Evolutionary conservation across 768 basidiomycete species (phyloP), one percentile per base, ranked within the genome.

Genomic region (Rhodocollybia butyracea): DNA sequence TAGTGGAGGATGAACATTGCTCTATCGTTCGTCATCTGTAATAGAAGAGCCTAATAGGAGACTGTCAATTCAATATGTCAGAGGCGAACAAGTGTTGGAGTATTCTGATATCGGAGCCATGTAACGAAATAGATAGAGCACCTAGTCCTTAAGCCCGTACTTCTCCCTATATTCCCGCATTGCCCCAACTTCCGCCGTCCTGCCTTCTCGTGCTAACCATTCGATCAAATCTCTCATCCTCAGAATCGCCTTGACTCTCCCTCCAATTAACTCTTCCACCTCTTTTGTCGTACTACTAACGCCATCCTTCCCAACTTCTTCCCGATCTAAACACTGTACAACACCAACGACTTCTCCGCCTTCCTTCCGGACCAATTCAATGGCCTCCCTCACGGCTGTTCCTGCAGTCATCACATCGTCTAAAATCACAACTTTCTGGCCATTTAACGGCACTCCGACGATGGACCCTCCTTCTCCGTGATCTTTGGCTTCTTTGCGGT

Each of bases 331-430:
- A 42, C 87, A 79, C 65, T 94, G 86, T 6, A 96, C 80, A 19
- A 97, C 89, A 1, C 96, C 96, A 0, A 94, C 89, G 6, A 97
- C 86, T 52, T 88, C 77, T 0, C 95, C 94, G 2, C 88, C 89
- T 36, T 81, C 78, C 46, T 73, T 66, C 32, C 70, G 68, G 17
- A 98, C 86, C 7, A 85, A 83, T 43, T 85, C 83, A 46, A 96
- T 88, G 2, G 94, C 89, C 31, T 84, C 81, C 8, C 94, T 82
- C 29, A 94, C 86, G 4, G 96, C 96, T 22, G 88, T 96, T 13
- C 91, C 91, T 11, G 88, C 82, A 2, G 97, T 98, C 79, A 98
- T 92, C 51, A 99, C 97, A 61, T 99, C 96, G 76, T 99, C 96
- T 31, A 98, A 77, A 42, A 98, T 82, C 48, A 98, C 82, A 2